A percentile compares a stretch with the other conserved stretches of the same genome.
phyloP scores from a whole-genome alignment of 345 rosid species.

The Arabis alpina region DNA sequence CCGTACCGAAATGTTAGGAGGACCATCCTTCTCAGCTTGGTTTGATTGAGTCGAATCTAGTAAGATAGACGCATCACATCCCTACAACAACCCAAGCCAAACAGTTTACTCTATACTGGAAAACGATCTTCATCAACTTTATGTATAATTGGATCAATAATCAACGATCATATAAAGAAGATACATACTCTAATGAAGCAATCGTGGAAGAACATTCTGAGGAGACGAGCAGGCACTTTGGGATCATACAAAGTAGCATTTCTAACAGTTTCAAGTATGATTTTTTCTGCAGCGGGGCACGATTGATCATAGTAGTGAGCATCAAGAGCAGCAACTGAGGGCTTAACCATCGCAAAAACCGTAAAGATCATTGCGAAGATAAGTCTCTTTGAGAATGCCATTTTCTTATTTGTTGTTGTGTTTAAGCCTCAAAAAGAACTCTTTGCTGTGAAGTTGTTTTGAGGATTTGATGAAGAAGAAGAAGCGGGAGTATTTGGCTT shows the following conservation, averaged over 20 bases:
- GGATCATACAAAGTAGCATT: constrained; percentile 71
- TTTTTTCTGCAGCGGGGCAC: constrained; percentile 73
- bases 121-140: constrained; percentile 4
- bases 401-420: constrained; percentile 32
- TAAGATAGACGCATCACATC: constrained; percentile 83
- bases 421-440: constrained; percentile 27
- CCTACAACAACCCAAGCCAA: constrained; percentile 48
- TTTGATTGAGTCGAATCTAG: constrained; percentile 62
- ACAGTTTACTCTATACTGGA: neutral
- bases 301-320: constrained; percentile 64
- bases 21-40: constrained; percentile 89
- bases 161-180: neutral
- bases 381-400: constrained; percentile 36
- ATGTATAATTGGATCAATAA: neutral
- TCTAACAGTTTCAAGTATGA: constrained; percentile 56
- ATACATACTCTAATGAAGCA: constrained; percentile 75
- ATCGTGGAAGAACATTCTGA: constrained; percentile 92
- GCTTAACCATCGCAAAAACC: constrained; percentile 39
- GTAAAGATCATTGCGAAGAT: constrained; percentile 10
- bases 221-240: constrained; percentile 80
- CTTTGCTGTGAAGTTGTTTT: constrained; percentile 14
- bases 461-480: constrained; percentile 31
- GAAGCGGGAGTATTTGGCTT: constrained; percentile 5
- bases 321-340: constrained; percentile 50
- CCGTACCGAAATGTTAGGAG: constrained; percentile 73